Evolutionary conservation across 2,329 filamentous ascomycete species (phyloP), one percentile per base, ranked within the genome.

Genomic region (Fusarium ramigenum): DNA sequence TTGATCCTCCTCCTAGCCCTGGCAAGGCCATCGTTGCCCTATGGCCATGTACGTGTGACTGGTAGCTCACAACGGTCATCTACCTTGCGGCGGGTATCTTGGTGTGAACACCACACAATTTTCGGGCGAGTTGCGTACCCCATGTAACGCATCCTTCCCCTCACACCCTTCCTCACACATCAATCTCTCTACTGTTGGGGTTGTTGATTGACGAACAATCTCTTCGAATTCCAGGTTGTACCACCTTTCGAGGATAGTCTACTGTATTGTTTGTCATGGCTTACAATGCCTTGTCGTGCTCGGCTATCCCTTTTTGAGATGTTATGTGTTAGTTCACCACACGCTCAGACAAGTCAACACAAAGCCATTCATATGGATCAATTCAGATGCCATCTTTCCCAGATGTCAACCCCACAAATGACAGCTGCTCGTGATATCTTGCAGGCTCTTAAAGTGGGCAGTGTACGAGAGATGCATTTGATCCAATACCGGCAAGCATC

Each of bases 371-470:
- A 52, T 42, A 56, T 65, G 43, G 54, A 70, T 60, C 60, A 54
- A 25, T 56, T 63, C 58, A 56, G 67, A 54, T 50, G 70, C 37
- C 60, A 52, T 67, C 50, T 67, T 62, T 43, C 56, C 62, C 66
- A 60, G 30, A 52, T 30, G 40, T 57, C 37, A 67, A 68, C 68
- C 69, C 71, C 72, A 73, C 66, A 69, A 59, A 63, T 58, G 72
- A 71, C 60, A 73, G 49, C 58, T 73, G 69, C 70, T 74, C 65
- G 60, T 72, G 74, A 76, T 72, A 61, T 53, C 72, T 60, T 73
- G 74, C 72, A 69, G 63, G 39, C 46, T 42, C 52, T 68, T 42
- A 53, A 60, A 53, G 53, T 66, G 66, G 47, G 36, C 54, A 52
- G 47, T 54, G 66, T 64, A 66, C 60, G 70, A 62, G 54, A 62